Conservation (phyloP, 345 rosid genomes). For the Chamaenerion angustifolium region DNA sequence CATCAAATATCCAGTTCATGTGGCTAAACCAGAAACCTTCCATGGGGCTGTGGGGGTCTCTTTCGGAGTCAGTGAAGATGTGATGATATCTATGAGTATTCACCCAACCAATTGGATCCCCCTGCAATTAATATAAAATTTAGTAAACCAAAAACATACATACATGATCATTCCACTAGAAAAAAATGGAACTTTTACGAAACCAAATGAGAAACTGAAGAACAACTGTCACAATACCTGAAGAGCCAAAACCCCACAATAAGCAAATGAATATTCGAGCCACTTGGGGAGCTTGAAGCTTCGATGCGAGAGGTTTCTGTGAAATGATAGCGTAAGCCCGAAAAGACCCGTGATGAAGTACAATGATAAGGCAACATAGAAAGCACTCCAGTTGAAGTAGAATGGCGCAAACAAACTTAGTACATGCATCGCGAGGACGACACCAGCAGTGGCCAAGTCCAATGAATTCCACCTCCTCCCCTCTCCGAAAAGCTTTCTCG, state of each 20-base stretch:
- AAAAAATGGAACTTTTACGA: too few relatives aligned
- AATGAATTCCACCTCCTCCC: slow-evolving; percentile 43
- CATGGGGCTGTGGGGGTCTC: slow-evolving; percentile 85
- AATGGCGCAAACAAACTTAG: slow-evolving; percentile 61
- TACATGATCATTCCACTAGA: not conserved
- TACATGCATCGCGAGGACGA: slow-evolving; percentile 51
- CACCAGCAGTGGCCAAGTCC: slow-evolving; percentile 38
- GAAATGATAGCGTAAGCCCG: slow-evolving; percentile 64
- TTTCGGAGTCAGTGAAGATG: slow-evolving; percentile 69
- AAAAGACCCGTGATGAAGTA: slow-evolving; percentile 53
- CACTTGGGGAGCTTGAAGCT: slow-evolving; percentile 70
- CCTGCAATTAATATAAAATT: slow-evolving; percentile 13
- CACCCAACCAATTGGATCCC: slow-evolving; percentile 81
- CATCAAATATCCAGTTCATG: slow-evolving; percentile 72
- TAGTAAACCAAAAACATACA: too few relatives aligned
- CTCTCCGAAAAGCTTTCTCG: slow-evolving; percentile 18
- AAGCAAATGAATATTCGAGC: slow-evolving; percentile 81
- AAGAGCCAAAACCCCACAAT: slow-evolving; percentile 66
- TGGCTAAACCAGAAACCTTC: slow-evolving; percentile 95
- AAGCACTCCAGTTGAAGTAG: slow-evolving; percentile 60
- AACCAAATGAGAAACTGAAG: too few relatives aligned
- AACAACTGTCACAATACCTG: slow-evolving; percentile 28
- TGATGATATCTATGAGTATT: slow-evolving; percentile 92
- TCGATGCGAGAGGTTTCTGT: slow-evolving; percentile 57
- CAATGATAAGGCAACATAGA: slow-evolving; percentile 46